Conservation (phyloP, 179 eudicot species). For the Patellifolia procumbens region DNA sequence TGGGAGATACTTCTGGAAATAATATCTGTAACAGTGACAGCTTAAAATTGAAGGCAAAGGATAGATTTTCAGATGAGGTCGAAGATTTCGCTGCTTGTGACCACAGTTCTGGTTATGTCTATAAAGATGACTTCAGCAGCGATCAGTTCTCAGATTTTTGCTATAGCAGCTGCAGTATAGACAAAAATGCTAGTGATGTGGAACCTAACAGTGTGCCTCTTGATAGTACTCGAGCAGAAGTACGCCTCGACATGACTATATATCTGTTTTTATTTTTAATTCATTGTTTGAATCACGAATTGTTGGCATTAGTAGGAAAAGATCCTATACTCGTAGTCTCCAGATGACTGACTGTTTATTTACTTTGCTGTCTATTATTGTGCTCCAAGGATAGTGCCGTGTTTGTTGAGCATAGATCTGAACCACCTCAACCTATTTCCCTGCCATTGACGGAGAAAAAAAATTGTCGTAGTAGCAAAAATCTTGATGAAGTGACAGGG, state of each 20-base stretch:
- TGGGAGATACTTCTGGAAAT: conserved; percentile 42
- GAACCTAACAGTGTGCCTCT: conserved; percentile 14
- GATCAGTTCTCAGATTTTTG: conserved; percentile 38
- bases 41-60: conserved; percentile 38
- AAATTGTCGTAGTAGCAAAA: conserved; percentile 15
- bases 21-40: conserved; percentile 28
- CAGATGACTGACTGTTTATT: conserved; percentile 9
- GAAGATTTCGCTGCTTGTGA: conserved; percentile 31
- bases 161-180: conserved; percentile 24
- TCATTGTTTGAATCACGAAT: background rate
- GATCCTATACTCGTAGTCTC: background rate
- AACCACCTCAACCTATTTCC: conserved; percentile 29
- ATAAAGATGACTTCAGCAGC: conserved; percentile 33
- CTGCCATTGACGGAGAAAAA: conserved; percentile 25
- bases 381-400: conserved; percentile 23
- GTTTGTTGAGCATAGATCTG: conserved; percentile 15
- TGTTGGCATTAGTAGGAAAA: background rate
- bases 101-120: conserved; percentile 26
- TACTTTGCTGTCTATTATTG: background rate
- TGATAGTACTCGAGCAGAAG: conserved; percentile 33
- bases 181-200: conserved; percentile 19
- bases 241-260: conserved; percentile 18
- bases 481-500: conserved; percentile 22
- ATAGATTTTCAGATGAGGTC: conserved; percentile 20
- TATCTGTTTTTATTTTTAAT: background rate